Evolutionary conservation across 495 filamentous ascomycete species (phyloP).

Genomic region (Aspergillus nanangensis): DNA sequence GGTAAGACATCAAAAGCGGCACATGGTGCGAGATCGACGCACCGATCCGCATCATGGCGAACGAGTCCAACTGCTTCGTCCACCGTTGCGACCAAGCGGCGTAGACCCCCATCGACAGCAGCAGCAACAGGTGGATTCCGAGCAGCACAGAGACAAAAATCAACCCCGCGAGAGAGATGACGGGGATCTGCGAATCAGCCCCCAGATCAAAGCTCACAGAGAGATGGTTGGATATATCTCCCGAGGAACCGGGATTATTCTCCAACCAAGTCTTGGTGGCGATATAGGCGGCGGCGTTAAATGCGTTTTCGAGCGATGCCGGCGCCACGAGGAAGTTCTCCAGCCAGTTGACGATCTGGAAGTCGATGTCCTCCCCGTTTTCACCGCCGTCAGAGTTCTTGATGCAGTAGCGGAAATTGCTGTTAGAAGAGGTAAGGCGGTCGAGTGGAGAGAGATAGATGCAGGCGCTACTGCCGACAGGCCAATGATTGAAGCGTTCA

Average conservation of each 20-base stretch:
- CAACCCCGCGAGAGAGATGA: slow-evolving; percentile 12
- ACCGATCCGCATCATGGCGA: neutral
- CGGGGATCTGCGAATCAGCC: slow-evolving; percentile 14
- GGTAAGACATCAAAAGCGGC: neutral
- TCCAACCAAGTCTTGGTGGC: neutral
- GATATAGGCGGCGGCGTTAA: neutral
- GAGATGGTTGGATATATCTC: neutral
- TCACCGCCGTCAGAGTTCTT: neutral
- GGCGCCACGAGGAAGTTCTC: neutral
- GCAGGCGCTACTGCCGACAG: neutral
- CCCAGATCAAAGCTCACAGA: slow-evolving; percentile 14
- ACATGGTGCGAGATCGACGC: neutral
- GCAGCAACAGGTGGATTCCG: slow-evolving; percentile 9
- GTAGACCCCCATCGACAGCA: slow-evolving; percentile 19
- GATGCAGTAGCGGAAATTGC: neutral
- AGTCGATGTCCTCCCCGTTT: neutral
- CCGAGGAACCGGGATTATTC: neutral
- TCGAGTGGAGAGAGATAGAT: neutral
- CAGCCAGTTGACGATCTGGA: neutral
- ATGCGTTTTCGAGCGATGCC: neutral
- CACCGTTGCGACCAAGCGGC: slow-evolving; percentile 14
- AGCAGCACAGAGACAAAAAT: slow-evolving; percentile 20
- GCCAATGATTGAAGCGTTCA: neutral
- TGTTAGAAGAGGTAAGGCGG: neutral
- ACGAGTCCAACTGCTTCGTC: slow-evolving; percentile 15